phyloP scores from a whole-genome alignment of 306 rosid genomes.

The Quercus parvula region DNA sequence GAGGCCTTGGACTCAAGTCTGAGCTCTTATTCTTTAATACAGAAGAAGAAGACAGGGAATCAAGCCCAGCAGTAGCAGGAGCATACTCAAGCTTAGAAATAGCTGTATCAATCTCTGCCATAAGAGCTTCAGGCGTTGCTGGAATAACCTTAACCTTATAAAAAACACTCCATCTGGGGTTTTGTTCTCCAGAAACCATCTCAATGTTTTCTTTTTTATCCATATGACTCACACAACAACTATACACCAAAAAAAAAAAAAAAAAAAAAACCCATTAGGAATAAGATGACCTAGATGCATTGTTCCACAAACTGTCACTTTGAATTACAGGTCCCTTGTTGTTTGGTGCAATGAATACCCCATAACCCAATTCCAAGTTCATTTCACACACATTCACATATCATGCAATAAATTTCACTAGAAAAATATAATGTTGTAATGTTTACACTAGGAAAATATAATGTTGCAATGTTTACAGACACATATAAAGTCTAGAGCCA shows the following conservation, averaged over 20 bases:
- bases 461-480: background rate
- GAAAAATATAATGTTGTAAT: background rate
- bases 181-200: slow-evolving; percentile 36
- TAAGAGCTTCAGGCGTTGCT: slow-evolving; percentile 66
- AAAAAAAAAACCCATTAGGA: background rate
- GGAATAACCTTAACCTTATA: slow-evolving; percentile 64
- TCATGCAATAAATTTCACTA: background rate
- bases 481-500: background rate
- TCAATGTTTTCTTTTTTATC: background rate
- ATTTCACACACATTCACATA: background rate
- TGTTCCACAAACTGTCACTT: background rate
- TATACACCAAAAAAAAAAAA: background rate
- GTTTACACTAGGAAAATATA: background rate
- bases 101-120: slow-evolving; percentile 75
- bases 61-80: slow-evolving; percentile 52
- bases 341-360: background rate
- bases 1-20: slow-evolving; percentile 10
- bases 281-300: background rate
- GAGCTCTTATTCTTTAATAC: slow-evolving; percentile 4
- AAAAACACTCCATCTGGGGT: slow-evolving; percentile 55
- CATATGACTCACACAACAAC: background rate
- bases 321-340: background rate
- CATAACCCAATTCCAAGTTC: background rate
- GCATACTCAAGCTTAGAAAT: slow-evolving; percentile 63
- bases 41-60: slow-evolving; percentile 26